Conservation (phyloP, 441 rosid genomes). For the Populus trichocarpa region DNA sequence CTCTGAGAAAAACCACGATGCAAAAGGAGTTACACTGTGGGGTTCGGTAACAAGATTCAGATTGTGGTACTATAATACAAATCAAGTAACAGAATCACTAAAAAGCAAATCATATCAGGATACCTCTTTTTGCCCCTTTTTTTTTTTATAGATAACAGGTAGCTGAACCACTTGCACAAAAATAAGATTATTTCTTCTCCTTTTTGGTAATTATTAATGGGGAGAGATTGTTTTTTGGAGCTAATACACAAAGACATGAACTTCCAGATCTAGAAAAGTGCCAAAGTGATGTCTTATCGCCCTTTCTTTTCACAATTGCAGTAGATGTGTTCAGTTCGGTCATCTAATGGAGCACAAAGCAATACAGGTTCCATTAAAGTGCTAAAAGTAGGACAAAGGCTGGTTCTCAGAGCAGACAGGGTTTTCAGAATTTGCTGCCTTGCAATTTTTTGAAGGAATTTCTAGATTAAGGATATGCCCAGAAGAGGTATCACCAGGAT, state of each 20-base stretch:
- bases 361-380: background rate
- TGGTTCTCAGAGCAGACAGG: background rate
- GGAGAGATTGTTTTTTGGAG: too few species aligned
- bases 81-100: background rate
- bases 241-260: too few species aligned
- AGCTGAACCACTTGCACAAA: too few species aligned
- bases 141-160: too few species aligned
- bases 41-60: background rate
- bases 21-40: background rate
- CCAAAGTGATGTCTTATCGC: background rate
- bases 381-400: background rate
- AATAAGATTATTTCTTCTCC: too few species aligned
- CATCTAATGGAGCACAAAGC: background rate
- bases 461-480: background rate
- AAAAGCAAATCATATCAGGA: background rate
- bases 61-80: background rate
- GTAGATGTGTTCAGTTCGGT: background rate
- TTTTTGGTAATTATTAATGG: too few species aligned
- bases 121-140: background rate
- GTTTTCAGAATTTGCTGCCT: background rate
- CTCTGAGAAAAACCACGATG: slow-evolving; percentile 37
- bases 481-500: background rate
- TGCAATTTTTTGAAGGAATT: background rate
- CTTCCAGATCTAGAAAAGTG: too few species aligned
- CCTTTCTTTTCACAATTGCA: background rate